A percentile compares a stretch with the other conserved stretches of the same genome.
Evolutionary conservation across 1,139 yeast genomes (phyloP).

Genomic region (Debaryomyces sp.): DNA sequence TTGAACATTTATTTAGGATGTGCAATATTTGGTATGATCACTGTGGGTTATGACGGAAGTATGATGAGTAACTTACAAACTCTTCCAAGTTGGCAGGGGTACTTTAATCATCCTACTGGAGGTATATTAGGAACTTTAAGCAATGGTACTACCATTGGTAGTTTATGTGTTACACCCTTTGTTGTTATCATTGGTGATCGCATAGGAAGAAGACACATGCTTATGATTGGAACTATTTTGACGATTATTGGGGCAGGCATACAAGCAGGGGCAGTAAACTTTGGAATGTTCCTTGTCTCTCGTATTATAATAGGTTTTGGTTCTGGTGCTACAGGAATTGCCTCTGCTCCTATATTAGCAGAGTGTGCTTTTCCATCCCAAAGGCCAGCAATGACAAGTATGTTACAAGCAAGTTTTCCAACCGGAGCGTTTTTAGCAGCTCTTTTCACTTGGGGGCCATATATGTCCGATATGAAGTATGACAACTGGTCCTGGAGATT

Average conservation of each 20-base stretch:
- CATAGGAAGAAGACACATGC: neutral
- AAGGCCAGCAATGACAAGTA: slow-evolving; percentile 15
- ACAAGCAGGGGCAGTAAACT: too few species aligned
- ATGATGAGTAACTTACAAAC: neutral
- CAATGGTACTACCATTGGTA: neutral
- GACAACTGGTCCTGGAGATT: slow-evolving; percentile 15
- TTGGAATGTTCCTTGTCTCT: too few species aligned
- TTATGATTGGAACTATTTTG: too few species aligned
- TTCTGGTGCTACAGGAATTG: too few species aligned
- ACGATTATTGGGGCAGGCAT: too few species aligned
- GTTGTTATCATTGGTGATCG: neutral
- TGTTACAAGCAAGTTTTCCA: slow-evolving; percentile 16
- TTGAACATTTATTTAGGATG: neutral
- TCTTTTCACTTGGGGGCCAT: slow-evolving; percentile 15
- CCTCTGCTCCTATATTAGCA: too few species aligned
- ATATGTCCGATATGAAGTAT: slow-evolving; percentile 9
- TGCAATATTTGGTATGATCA: neutral
- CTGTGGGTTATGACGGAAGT: neutral
- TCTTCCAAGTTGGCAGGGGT: neutral
- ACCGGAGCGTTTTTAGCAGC: slow-evolving; percentile 20
- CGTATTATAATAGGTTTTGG: too few species aligned
- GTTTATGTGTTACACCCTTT: neutral
- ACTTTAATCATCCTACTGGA: neutral
- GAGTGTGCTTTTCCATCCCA: too few species aligned
- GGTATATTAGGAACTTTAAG: neutral